Evolutionary conservation across 2,329 filamentous ascomycete genomes (phyloP).

Genomic region (Diaporthe sp.): DNA sequence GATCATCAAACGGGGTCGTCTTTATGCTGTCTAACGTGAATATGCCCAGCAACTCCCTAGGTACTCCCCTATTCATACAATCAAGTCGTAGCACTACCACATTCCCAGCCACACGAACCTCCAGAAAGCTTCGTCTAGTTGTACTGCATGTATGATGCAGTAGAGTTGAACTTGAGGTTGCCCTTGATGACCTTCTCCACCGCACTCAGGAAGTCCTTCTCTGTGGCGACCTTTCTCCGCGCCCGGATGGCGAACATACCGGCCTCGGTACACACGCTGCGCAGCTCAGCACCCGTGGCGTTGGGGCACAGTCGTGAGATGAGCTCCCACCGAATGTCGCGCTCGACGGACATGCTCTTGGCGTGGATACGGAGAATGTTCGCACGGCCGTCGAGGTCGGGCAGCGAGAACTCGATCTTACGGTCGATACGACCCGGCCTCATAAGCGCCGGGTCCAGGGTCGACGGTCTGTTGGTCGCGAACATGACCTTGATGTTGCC

Average conservation of each 20-base stretch:
- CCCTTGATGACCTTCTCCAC: conserved; percentile 99
- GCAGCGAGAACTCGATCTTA: conserved; percentile 98
- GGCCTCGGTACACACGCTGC: conserved; percentile 96
- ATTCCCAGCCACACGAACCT: conserved; percentile 31
- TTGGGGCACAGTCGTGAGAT: conserved; percentile 98
- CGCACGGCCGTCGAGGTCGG: conserved; percentile 95
- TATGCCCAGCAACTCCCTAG: conserved; percentile 36
- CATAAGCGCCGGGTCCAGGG: conserved; percentile 96
- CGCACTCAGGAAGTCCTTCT: conserved; percentile 98
- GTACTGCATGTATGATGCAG: conserved; percentile 98
- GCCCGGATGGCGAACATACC: conserved; percentile 98
- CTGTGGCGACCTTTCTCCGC: conserved; percentile 94
- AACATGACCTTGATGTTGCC: conserved; percentile 99
- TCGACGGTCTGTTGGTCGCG: conserved; percentile 95
- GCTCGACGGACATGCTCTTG: conserved; percentile 99
- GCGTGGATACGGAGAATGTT: conserved; percentile 99
- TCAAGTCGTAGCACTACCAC: conserved; percentile 19
- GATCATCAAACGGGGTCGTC: conserved; percentile 22
- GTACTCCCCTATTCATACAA: conserved; percentile 43
- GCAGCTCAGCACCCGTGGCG: conserved; percentile 93
- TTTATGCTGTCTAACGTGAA: conserved; percentile 39
- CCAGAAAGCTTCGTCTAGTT: conserved; percentile 71
- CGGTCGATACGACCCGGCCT: conserved; percentile 96
- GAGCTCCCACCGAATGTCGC: conserved; percentile 98
- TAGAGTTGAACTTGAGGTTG: conserved; percentile 99